Percentiles rank a stretch among this genome's conserved stretches.
phyloP scores from a whole-genome alignment of 805 yeast species.

The Starmerella tilneyi region DNA sequence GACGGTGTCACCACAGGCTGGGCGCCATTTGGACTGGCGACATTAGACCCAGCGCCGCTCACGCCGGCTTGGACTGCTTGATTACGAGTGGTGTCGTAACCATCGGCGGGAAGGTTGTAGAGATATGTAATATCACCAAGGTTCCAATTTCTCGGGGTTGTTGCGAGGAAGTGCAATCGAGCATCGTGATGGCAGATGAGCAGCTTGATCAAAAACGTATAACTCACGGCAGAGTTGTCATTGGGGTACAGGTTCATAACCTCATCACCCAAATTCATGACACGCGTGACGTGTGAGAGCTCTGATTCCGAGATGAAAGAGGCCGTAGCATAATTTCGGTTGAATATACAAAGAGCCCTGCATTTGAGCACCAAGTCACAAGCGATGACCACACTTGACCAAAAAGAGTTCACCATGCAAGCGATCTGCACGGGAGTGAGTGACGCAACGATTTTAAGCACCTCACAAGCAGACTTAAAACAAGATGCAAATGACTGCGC shows the following conservation, averaged over 20 bases:
- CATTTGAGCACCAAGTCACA: slow-evolving; percentile 30
- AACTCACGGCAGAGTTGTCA: slow-evolving; percentile 27
- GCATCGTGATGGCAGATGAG: slow-evolving; percentile 30
- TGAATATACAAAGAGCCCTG: slow-evolving; percentile 27
- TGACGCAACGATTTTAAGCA: slow-evolving; percentile 20
- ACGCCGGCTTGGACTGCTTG: no score
- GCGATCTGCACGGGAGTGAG: slow-evolving; percentile 39
- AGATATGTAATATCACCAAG: slow-evolving; percentile 20
- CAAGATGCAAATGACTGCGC: slow-evolving; percentile 27
- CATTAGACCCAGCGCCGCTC: no score
- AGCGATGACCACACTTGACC: slow-evolving; percentile 27
- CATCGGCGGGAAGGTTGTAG: not conserved
- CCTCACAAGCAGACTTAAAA: slow-evolving; percentile 21
- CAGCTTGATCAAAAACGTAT: slow-evolving; percentile 28
- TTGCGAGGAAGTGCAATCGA: slow-evolving; percentile 19
- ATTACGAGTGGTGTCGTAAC: no score
- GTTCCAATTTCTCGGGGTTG: slow-evolving; percentile 3
- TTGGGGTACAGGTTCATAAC: slow-evolving; percentile 26
- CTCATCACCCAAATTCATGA: slow-evolving; percentile 21
- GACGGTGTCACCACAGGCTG: no score
- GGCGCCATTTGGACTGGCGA: no score
- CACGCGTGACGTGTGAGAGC: slow-evolving; percentile 21
- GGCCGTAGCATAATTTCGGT: slow-evolving; percentile 25
- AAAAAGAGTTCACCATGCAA: slow-evolving; percentile 38
- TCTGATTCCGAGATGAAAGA: slow-evolving; percentile 24